These are phyloP conservation scores for Thelephora terrestris DNA, from an alignment of 1,284 basidiomycete species.

Conservation along the genomic window DNA sequence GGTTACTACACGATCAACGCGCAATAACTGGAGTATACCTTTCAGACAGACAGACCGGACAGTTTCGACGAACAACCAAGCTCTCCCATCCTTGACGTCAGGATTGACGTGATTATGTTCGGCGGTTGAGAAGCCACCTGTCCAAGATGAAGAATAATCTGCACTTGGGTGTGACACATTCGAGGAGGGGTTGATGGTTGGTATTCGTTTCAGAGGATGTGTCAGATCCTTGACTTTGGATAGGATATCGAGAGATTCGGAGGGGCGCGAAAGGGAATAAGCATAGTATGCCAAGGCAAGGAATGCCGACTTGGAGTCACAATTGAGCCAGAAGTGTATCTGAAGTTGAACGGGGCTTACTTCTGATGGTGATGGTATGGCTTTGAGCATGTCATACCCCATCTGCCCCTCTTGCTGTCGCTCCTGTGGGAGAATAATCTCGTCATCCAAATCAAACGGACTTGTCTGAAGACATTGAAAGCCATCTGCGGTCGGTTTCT, in stretches of 20 bases:
- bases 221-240: conserved; percentile 43
- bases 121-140: conserved; percentile 34
- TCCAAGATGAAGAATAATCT: conserved; percentile 34
- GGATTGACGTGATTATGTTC: conserved; percentile 13
- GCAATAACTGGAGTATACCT: conserved; percentile 32
- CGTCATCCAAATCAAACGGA: conserved; percentile 37
- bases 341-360: conserved; percentile 33
- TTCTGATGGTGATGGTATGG: conserved; percentile 42
- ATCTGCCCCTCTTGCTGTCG: conserved; percentile 39
- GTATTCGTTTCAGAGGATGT: conserved; percentile 40
- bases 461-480: conserved; percentile 30
- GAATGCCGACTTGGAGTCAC: conserved; percentile 37
- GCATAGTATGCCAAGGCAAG: conserved; percentile 67
- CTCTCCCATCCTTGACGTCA: conserved; percentile 52
- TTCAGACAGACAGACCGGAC: conserved; percentile 60
- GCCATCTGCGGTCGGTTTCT: conserved; percentile 27
- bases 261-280: conserved; percentile 60
- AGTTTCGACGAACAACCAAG: conserved; percentile 56
- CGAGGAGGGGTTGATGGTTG: conserved; percentile 29
- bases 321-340: conserved; percentile 4
- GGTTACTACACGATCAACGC: neutral
- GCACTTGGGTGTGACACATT: conserved; percentile 24
- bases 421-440: conserved; percentile 46
- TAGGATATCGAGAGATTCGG: conserved; percentile 52
- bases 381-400: conserved; percentile 43